Evolutionary conservation across 2,329 filamentous ascomycete genomes (phyloP).

Genomic region (Colletotrichum nymphaeae): DNA sequence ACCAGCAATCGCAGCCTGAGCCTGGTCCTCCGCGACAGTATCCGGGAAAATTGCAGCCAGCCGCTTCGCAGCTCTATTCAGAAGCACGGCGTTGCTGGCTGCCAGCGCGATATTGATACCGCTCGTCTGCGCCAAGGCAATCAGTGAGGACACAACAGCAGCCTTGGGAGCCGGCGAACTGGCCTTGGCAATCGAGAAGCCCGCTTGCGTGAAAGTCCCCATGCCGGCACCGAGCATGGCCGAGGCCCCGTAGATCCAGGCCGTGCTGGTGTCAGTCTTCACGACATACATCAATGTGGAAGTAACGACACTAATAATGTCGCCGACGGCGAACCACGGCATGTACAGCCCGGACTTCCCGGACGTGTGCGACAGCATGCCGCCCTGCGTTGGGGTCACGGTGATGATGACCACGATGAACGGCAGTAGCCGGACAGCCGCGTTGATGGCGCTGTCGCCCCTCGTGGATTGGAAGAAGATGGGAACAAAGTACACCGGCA

Average conservation of each 20-base stretch:
- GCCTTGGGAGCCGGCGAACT: conserved; percentile 14
- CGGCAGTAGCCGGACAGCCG: conserved; percentile 54
- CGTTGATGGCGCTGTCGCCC: conserved; percentile 51
- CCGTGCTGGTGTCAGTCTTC: conserved; percentile 36
- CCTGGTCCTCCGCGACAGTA: conserved; percentile 36
- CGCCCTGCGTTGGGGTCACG: conserved; percentile 42
- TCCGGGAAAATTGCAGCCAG: conserved; percentile 40
- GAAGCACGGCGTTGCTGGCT: conserved; percentile 41
- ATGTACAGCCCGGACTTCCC: conserved; percentile 47
- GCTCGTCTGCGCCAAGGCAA: conserved; percentile 24
- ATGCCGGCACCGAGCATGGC: conserved; percentile 54
- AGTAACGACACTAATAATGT: conserved; percentile 48
- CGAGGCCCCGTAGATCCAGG: conserved; percentile 45
- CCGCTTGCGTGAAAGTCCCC: conserved; percentile 46
- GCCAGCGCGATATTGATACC: conserved; percentile 34
- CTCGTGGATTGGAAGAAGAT: conserved; percentile 61
- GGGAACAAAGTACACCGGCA: conserved; percentile 58
- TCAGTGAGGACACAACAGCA: conserved; percentile 17
- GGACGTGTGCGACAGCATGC: conserved; percentile 19
- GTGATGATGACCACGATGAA: conserved; percentile 49
- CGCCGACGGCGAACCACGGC: conserved; percentile 52
- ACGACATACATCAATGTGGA: conserved; percentile 48
- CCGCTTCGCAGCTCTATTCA: conserved; percentile 44
- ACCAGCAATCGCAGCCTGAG: conserved; percentile 41
- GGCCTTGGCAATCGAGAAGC: conserved; percentile 40